Evolutionary conservation across 2,329 filamentous ascomycete species (phyloP), one percentile per base, ranked within the genome.

Genomic region (Clonostachys rhizophaga): DNA sequence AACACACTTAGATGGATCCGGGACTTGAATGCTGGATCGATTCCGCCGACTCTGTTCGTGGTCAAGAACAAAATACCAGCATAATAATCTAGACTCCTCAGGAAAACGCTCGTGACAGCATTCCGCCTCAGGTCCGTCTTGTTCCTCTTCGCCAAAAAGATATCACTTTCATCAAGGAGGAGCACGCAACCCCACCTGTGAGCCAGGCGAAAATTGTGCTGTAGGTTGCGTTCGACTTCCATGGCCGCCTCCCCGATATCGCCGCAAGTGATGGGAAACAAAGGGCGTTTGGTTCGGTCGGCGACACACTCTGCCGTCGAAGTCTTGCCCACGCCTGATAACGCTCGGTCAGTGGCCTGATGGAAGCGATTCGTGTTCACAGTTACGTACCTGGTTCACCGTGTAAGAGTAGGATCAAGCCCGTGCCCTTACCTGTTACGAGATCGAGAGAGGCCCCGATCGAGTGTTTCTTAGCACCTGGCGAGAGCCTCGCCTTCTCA

Each of bases 121-220:
- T 76, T 76, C 47, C 71, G 69, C 16, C 58, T 59, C 42, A 75
- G 65, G 54, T 76, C 70, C 33, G 55, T 60, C 16, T 64, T 56
- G 4, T 62, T 61, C 3, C 79, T 75, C 46, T 70, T 60, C 58
- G 81, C 76, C 9, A 84, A 71, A 59, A 79, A 83, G 16, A 82
- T 76, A 47, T 83, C 80, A 4, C 76, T 77, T 58, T 84, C 79
- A 55, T 83, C 79, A 5, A 83, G 66, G 4, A 82, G 67, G 6
- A 81, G 67, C 5, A 81, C 67, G 37, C 70, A 76, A n/a, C 67
- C 70, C 60, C 71, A 79, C 9, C 68, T 70, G 57, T 72, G 70
- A 37, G 65, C 75, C 5, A 78, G 65, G 37, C 69, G 56, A 7
- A 79, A 64, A 59, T 74, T 75, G 59, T 74, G 72, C 46, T 66